Conservation (phyloP, 345 rosid species). For the Angophora floribunda region DNA sequence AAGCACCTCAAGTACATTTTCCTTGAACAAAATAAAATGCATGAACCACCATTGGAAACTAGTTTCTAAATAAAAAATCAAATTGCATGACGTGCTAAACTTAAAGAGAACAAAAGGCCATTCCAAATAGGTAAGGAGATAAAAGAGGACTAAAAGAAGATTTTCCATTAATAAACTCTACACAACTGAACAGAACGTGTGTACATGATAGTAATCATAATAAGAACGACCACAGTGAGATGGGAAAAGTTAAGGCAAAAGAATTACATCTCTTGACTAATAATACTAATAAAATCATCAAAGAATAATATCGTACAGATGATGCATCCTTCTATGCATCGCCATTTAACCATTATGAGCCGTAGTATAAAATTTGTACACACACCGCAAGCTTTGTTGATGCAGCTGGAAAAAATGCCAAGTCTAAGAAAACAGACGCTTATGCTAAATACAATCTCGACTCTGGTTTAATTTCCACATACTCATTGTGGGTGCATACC, state of each 20-base stretch:
- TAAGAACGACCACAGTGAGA: background rate
- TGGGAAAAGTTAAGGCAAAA: background rate
- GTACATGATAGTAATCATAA: background rate
- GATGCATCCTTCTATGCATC: background rate
- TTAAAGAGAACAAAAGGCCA: background rate
- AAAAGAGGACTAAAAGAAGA: background rate
- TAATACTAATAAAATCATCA: background rate
- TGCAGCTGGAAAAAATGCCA: background rate
- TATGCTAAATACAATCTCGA: background rate
- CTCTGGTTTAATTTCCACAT: background rate
- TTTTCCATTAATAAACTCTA: background rate
- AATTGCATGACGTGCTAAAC: background rate
- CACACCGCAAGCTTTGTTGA: background rate
- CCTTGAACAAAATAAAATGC: background rate
- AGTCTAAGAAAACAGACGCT: background rate
- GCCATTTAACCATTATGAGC: background rate
- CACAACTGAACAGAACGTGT: background rate
- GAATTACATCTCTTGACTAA: background rate
- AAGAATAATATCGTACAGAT: background rate
- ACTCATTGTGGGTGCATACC: background rate
- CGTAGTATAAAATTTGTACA: background rate
- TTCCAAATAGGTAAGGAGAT: background rate
- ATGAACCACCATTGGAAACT: background rate
- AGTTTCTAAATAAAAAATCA: background rate
- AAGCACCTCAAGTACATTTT: background rate